Percentiles rank a stretch among this genome's conserved stretches.
Conservation (phyloP, 2,329 filamentous ascomycete genomes). For the Alternaria triticina region DNA sequence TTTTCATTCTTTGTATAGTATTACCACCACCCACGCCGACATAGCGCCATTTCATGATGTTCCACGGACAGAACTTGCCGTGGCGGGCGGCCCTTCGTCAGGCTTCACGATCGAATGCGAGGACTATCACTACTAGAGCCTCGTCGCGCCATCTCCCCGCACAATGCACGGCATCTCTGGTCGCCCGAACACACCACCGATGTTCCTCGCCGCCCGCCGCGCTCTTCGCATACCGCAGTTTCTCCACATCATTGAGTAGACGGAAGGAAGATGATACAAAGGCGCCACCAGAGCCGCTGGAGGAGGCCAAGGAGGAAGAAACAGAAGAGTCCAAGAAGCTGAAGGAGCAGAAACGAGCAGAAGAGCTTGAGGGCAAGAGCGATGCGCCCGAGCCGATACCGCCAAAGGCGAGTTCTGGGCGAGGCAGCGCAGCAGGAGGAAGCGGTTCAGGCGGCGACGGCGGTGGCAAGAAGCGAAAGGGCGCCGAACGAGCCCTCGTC, state of each 20-base stretch:
- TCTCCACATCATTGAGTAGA: slow-evolving; percentile 53
- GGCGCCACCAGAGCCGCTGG: slow-evolving; percentile 53
- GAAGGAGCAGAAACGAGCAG: slow-evolving; percentile 52
- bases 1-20: slow-evolving; percentile 10
- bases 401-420: slow-evolving; percentile 62
- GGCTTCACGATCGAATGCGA: slow-evolving; percentile 52
- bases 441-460: slow-evolving; percentile 58
- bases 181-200: slow-evolving; percentile 28
- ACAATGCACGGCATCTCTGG: slow-evolving; percentile 37
- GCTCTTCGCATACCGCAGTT: slow-evolving; percentile 43
- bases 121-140: slow-evolving; percentile 37
- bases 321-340: slow-evolving; percentile 52
- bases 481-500: slow-evolving; percentile 75
- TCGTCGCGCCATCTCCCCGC: slow-evolving; percentile 36
- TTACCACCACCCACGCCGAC: slow-evolving; percentile 9
- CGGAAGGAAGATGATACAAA: slow-evolving; percentile 64
- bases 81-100: slow-evolving; percentile 68
- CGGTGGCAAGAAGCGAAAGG: slow-evolving; percentile 73
- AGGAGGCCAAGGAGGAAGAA: slow-evolving; percentile 47
- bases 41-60: slow-evolving; percentile 54
- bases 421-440: slow-evolving; percentile 65
- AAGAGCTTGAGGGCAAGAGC: slow-evolving; percentile 51
- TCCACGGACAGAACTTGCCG: slow-evolving; percentile 68
- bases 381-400: slow-evolving; percentile 59
- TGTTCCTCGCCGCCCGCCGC: slow-evolving; percentile 40